Evolutionary conservation across 768 basidiomycete genomes (phyloP).

Genomic region (Suillus fuscotomentosus): DNA sequence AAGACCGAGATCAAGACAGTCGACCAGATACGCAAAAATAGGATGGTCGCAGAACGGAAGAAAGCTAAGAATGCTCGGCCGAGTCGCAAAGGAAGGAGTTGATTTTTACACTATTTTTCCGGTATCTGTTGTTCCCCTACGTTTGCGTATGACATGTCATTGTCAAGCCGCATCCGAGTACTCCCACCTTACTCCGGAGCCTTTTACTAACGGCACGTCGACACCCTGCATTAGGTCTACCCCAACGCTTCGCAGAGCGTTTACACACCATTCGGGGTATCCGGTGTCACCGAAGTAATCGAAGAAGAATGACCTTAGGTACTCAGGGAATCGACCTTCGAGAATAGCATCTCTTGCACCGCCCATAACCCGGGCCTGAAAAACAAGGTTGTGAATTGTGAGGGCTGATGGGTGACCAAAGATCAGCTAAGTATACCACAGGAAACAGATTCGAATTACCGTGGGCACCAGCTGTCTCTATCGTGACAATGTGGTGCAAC

Average conservation of each 20-base stretch:
- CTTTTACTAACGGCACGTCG: slow-evolving; percentile 50
- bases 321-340: slow-evolving; percentile 73
- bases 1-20: slow-evolving; percentile 84
- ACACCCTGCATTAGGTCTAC: slow-evolving; percentile 73
- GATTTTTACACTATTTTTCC: not conserved
- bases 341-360: slow-evolving; percentile 79
- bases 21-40: slow-evolving; percentile 81
- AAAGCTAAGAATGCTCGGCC: slow-evolving; percentile 83
- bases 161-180: slow-evolving; percentile 46
- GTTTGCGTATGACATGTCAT: slow-evolving; percentile 1
- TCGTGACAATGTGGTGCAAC: slow-evolving; percentile 71
- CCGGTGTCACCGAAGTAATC: slow-evolving; percentile 74
- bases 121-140: slow-evolving; percentile 7
- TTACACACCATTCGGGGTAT: slow-evolving; percentile 88
- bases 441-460: slow-evolving; percentile 41
- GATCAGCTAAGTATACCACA: slow-evolving; percentile 7
- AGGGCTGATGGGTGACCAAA: slow-evolving; percentile 46
- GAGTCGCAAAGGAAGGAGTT: slow-evolving; percentile 34
- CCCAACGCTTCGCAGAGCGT: slow-evolving; percentile 78
- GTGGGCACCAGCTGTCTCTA: slow-evolving; percentile 86
- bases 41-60: slow-evolving; percentile 62
- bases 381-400: slow-evolving; percentile 80
- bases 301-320: slow-evolving; percentile 72
- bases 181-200: slow-evolving; percentile 79
- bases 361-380: slow-evolving; percentile 89